These are phyloP conservation scores for Sherardia arvensis DNA, from an alignment of 257 asterid species.

Conservation along the genomic window DNA sequence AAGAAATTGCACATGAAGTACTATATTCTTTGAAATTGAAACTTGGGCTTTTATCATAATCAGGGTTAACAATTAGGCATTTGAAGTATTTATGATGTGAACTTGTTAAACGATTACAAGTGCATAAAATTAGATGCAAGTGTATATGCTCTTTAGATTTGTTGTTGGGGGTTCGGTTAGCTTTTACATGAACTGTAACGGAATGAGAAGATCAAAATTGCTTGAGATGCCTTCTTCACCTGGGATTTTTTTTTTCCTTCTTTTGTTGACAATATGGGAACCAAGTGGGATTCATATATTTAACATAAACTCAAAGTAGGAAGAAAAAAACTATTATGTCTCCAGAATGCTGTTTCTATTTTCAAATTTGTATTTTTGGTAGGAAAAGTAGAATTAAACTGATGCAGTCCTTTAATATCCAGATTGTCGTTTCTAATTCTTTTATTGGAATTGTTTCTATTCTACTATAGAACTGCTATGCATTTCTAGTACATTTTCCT, in stretches of 20 bases:
- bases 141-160: neutral
- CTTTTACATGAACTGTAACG: neutral
- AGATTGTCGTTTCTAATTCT: no score
- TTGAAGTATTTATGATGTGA: neutral
- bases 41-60: neutral
- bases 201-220: neutral
- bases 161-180: neutral
- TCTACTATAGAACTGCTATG: neutral
- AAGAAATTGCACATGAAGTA: no score
- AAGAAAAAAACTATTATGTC: neutral
- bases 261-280: neutral
- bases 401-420: neutral
- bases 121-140: neutral
- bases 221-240: neutral
- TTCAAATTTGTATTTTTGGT: no score
- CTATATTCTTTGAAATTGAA: neutral
- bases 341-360: no score
- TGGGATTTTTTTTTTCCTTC: no score
- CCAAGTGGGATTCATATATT: neutral
- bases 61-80: no score
- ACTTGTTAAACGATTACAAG: neutral
- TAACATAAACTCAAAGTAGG: no score
- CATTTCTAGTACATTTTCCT: neutral
- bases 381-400: no score
- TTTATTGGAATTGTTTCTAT: constrained; percentile 5